These are phyloP conservation scores for Hypericum androsaemum DNA, from an alignment of 345 rosid genomes.

Conservation along the genomic window DNA sequence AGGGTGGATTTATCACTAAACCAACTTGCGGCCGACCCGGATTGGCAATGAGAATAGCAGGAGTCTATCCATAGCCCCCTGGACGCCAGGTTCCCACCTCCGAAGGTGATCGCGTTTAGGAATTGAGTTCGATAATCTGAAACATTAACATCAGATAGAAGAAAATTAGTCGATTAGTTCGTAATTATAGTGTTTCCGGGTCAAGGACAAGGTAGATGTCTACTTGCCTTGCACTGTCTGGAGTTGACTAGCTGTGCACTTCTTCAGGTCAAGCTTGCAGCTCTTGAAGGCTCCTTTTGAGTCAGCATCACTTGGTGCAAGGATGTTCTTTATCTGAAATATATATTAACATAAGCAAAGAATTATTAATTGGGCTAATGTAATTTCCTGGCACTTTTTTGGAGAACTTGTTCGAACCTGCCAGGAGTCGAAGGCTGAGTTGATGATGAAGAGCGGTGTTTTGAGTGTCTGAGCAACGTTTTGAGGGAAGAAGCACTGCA, in stretches of 20 bases:
- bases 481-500: constrained; percentile 97
- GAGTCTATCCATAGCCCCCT: constrained; percentile 18
- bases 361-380: too few relatives aligned
- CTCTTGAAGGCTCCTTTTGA: constrained; percentile 14
- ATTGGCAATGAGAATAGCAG: constrained; percentile 22
- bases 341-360: too few relatives aligned
- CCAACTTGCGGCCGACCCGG: constrained; percentile 15
- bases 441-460: constrained; percentile 79
- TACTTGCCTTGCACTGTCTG: constrained; percentile 19
- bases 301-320: constrained; percentile 25
- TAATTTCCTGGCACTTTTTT: too few relatives aligned
- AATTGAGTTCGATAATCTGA: constrained; percentile 19
- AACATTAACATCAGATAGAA: background rate
- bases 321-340: constrained; percentile 21
- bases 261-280: constrained; percentile 25
- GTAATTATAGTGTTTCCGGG: too few relatives aligned
- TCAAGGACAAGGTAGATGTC: background rate
- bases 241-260: constrained; percentile 19
- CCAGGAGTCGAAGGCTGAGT: constrained; percentile 91
- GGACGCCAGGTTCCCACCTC: constrained; percentile 7
- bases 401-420: constrained; percentile 44
- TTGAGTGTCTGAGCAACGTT: constrained; percentile 39
- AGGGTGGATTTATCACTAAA: constrained; percentile 14
- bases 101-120: constrained; percentile 14
- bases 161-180: background rate